A percentile compares a stretch with the other conserved stretches of the same genome.
Evolutionary conservation across 495 filamentous ascomycete species (phyloP).

Genomic region (Penicillium pulvis): DNA sequence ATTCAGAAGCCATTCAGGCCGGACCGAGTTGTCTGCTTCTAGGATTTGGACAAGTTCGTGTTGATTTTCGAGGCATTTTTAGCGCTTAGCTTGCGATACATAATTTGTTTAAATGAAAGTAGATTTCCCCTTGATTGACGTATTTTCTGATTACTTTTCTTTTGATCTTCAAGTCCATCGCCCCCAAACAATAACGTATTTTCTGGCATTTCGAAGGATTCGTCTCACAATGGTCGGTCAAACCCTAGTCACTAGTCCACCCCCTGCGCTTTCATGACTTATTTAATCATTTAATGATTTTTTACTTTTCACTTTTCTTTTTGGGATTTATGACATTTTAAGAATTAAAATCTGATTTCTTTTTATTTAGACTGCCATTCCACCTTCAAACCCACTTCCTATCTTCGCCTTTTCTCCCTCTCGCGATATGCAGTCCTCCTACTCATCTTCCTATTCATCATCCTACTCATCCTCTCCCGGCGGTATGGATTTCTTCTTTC

Average conservation of each 20-base stretch:
- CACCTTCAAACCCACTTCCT: conserved; percentile 8
- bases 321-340: background rate
- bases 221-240: conserved; percentile 30
- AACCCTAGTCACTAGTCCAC: background rate
- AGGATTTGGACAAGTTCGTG: background rate
- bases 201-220: conserved; percentile 11
- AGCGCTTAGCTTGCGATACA: background rate
- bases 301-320: conserved; percentile 3
- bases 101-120: background rate
- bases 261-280: background rate
- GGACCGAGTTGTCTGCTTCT: background rate
- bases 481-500: conserved; percentile 35
- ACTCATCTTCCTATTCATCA: conserved; percentile 23
- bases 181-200: background rate
- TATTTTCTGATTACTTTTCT: background rate
- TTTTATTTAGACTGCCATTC: conserved; percentile 23
- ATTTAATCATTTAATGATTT: background rate
- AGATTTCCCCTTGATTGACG: background rate
- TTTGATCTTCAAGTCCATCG: conserved; percentile 6
- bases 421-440: conserved; percentile 31
- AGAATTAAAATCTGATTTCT: conserved; percentile 8
- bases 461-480: conserved; percentile 32
- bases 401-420: conserved; percentile 9
- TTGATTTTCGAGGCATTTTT: background rate
- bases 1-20: conserved; percentile 7